Base-by-base conservation (phyloP, 495 filamentous ascomycete genomes). In the Astrocystis sublimbata region DNA sequence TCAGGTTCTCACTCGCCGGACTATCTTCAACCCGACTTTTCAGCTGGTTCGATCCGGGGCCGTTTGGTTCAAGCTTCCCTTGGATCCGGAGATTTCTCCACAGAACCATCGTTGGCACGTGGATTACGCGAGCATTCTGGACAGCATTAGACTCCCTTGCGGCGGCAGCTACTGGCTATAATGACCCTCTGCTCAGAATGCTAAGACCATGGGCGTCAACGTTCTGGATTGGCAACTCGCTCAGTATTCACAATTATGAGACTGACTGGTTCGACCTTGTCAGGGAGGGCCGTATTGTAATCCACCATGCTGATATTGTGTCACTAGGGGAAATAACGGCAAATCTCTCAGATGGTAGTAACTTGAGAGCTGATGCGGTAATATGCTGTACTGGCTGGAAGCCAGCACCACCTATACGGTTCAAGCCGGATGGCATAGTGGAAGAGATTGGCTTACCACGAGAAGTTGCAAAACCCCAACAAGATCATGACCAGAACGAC, bases 41-140 rank as follows among this genome's bases (percentile, higher is more conserved):
- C 41, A 89, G 85, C n/a, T 90, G 84, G 81, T 79, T 89, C 63
- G 83, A 80, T 46, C 85, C 88, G 0, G 85, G 82, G 62, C 79
- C 86, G 58, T 89, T 87, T 83, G 83, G 72, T 76, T 24, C 73
- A 75, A 7, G 85, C 87, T 70, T 80, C 82, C 1, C 86, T 71
- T 58, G 31, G 45, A 1, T 61, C 49, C 4, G 63, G 82, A 24
- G 80, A 83, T 81, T 88, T 53, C 71, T 91, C 23, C 88, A 92
- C 65, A 70, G 74, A 10, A 88, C 86, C 6, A 78, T 70, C 64
- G 53, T 88, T 7, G 89, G 89, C 1, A 78, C 85, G 21, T 81
- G 78, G 68, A 73, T 90, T 30, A 82, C 85, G 6, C 77, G 85
- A 62, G 63, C 65, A 1, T 90, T 90, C 73, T 90, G 85, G 84